Evolutionary conservation across 495 filamentous ascomycete genomes (phyloP).

Genomic region (Polyplosphaeria fusca): DNA sequence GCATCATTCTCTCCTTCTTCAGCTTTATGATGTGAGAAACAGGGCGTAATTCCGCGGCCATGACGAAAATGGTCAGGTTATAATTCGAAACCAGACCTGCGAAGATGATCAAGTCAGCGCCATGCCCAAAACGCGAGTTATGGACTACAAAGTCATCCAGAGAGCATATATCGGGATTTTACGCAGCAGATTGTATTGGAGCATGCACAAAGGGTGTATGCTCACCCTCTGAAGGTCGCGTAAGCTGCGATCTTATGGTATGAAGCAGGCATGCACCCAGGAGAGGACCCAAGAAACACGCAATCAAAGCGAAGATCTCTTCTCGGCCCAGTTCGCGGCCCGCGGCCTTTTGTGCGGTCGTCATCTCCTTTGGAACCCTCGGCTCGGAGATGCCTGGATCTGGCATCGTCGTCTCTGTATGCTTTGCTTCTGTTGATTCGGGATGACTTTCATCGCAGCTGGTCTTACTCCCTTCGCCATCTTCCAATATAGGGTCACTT

Average conservation of each 20-base stretch:
- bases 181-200: too few relatives aligned
- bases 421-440: too few relatives aligned
- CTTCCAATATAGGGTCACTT: slow-evolving; percentile 41
- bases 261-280: slow-evolving; percentile 78
- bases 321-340: slow-evolving; percentile 19
- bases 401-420: too few relatives aligned
- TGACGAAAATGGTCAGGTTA: slow-evolving; percentile 89
- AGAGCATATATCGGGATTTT: too few relatives aligned
- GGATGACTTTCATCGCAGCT: too few relatives aligned
- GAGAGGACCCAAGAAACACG: slow-evolving; percentile 76
- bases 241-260: slow-evolving; percentile 68
- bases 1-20: slow-evolving; percentile 71
- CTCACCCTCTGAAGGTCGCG: slow-evolving; percentile 79
- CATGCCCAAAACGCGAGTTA: too few relatives aligned
- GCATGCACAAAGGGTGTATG: too few relatives aligned
- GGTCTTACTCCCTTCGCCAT: slow-evolving; percentile 46
- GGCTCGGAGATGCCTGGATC: too few relatives aligned
- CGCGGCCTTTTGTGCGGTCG: slow-evolving; percentile 22
- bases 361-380: too few relatives aligned
- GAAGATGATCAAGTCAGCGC: too few relatives aligned
- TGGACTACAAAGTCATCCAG: too few relatives aligned
- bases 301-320: slow-evolving; percentile 65
- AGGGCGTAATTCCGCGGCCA: slow-evolving; percentile 82
- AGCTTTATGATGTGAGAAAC: slow-evolving; percentile 76
- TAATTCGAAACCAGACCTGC: slow-evolving; percentile 83